Conservation (phyloP, 163 green algal genomes). For the Chlorella variabilis region DNA sequence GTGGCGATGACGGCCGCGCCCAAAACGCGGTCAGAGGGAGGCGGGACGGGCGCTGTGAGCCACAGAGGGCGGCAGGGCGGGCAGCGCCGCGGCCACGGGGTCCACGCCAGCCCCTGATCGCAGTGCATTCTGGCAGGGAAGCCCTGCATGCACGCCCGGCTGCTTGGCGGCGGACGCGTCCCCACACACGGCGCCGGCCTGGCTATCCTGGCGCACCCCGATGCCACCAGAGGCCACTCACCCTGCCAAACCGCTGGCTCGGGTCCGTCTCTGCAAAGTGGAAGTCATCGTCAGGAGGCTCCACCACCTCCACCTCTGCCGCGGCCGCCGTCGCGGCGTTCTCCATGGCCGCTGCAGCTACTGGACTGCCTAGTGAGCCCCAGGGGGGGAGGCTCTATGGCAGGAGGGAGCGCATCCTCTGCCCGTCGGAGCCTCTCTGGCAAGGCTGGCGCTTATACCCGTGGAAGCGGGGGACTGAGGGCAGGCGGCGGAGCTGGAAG, state of each 20-base stretch:
- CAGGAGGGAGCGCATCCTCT: no score
- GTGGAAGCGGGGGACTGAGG: no score
- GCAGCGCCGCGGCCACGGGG: no score
- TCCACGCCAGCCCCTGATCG: no score
- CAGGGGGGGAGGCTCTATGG: background rate
- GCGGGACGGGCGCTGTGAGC: background rate
- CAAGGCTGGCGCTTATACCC: no score
- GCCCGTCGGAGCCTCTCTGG: no score
- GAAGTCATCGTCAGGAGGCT: constrained; percentile 32
- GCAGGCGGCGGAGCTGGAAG: no score
- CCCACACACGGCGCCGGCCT: background rate
- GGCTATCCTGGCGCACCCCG: no score
- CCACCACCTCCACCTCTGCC: background rate
- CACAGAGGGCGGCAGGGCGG: background rate
- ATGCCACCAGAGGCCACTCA: constrained; percentile 43
- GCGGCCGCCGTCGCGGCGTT: background rate
- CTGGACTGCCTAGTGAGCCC: background rate
- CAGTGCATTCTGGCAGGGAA: no score
- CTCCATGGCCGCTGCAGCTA: background rate
- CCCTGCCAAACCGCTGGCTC: constrained; percentile 59
- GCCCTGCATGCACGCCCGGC: background rate
- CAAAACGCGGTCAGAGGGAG: no score
- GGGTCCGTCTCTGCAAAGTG: constrained; percentile 67
- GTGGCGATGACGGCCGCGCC: no score
- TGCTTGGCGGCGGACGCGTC: no score